Evolutionary conservation across 1,139 yeast genomes (phyloP).

Genomic region (Scheffersomyces titani): DNA sequence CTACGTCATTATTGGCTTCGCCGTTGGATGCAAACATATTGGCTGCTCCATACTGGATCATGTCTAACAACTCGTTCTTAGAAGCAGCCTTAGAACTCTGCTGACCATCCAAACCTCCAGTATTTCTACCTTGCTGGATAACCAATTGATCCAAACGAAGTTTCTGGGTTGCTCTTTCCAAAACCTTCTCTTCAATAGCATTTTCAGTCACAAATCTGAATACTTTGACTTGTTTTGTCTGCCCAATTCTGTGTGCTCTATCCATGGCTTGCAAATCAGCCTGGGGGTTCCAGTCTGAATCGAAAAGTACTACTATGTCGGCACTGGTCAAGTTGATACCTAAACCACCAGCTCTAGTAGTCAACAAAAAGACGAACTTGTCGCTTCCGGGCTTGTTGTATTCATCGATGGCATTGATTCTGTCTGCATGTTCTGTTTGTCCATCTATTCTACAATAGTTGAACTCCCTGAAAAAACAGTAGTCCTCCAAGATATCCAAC

Average conservation of each 20-base stretch:
- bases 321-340: conserved; percentile 81
- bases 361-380: conserved; percentile 68
- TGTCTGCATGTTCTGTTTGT: conserved; percentile 74
- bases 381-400: conserved; percentile 70
- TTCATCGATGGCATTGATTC: conserved; percentile 75
- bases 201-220: conserved; percentile 76
- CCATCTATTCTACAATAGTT: conserved; percentile 81
- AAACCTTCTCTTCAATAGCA: conserved; percentile 78
- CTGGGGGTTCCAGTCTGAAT: conserved; percentile 87
- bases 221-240: conserved; percentile 77
- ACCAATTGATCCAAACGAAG: conserved; percentile 77
- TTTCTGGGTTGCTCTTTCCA: conserved; percentile 80
- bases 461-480: conserved; percentile 66
- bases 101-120: conserved; percentile 37
- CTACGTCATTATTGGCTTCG: conserved; percentile 50
- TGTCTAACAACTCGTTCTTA: conserved; percentile 71
- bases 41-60: conserved; percentile 82
- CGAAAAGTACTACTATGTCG: conserved; percentile 71
- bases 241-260: conserved; percentile 86
- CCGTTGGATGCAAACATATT: conserved; percentile 46
- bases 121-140: conserved; percentile 70
- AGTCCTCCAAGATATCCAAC: conserved; percentile 78
- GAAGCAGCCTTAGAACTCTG: conserved; percentile 47
- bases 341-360: conserved; percentile 87
- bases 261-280: conserved; percentile 90